Base-by-base conservation (phyloP, 2,329 filamentous ascomycete species). In the Cercospora sojina region DNA sequence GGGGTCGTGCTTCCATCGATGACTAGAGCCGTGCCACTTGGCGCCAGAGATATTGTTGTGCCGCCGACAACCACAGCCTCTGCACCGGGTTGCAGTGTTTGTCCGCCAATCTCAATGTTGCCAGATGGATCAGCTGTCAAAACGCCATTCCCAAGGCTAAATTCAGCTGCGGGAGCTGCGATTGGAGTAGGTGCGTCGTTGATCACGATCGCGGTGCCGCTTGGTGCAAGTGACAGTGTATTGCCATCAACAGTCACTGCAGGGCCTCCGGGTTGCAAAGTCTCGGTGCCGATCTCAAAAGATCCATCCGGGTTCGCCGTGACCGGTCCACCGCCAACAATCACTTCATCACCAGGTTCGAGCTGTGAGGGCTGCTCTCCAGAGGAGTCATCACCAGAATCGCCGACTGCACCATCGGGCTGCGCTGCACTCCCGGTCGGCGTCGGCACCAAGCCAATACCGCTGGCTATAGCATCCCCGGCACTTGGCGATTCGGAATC, bases 241-340 rank as follows among this genome's bases (percentile, higher is more conserved):
- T 41, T 60, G 18, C 58, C 58, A 29, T n/a, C 35, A 27, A 43
- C 32, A 7, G 41, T 47, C 16, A 47, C 58, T 13, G 58, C 18
- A 16, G 58, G 18, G 32, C 58, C 58, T 29, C 58, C 58, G 5
- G 58, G 58, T 23, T 56, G 53, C 53, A 56, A 13, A 31, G 53
- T 56, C 27, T 56, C 27, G 16, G 27, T 32, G 27, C 53, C 53
- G 6, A 56, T 56, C 18, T 56, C 53, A n/a, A 56, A 56, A 2
- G 53, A 56, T 20, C 58, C 58, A 31, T 60, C 58, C n/a, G 58
- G 58, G 16, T 47, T 60, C 7, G 58, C 58, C 5, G 58, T 43
- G 20, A 60, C n/a, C 10, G 27, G 27, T 9, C 35, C 58, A 10
- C 58, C 58, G 8, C 58, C 58, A 1, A 60, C 35, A 38, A 60